phyloP scores from a whole-genome alignment of 192 early-diverging fungal species.

The Backusella circina region DNA sequence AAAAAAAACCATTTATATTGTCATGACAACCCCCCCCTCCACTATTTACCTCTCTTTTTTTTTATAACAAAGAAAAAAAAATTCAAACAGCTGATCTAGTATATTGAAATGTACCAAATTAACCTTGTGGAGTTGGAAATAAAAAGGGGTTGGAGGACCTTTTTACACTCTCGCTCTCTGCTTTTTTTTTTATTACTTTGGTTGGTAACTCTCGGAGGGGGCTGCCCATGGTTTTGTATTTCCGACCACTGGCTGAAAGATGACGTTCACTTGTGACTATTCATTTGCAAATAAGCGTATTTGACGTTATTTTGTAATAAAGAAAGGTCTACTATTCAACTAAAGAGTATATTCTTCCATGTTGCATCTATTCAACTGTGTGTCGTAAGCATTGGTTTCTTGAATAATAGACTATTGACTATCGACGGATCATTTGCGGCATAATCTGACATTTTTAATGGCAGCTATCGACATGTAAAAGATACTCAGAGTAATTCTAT shows the following conservation, averaged over 20 bases:
- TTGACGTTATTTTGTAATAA: too few species aligned
- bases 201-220: background rate
- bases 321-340: too few species aligned
- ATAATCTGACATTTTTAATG: too few species aligned
- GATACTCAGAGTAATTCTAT: too few species aligned
- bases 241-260: background rate
- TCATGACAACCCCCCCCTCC: background rate
- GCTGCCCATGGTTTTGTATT: background rate
- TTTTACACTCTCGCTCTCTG: background rate
- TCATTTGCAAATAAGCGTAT: too few species aligned
- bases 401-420: too few species aligned
- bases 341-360: too few species aligned
- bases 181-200: background rate
- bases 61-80: conserved; percentile 9
- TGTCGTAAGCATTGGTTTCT: too few species aligned
- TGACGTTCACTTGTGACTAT: too few species aligned
- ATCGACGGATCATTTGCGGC: too few species aligned
- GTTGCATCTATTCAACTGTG: too few species aligned
- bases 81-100: conserved; percentile 2
- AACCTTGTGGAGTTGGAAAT: background rate
- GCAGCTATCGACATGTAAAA: too few species aligned
- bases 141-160: background rate
- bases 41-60: conserved; percentile 4
- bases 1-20: background rate
- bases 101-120: background rate